phyloP scores from a whole-genome alignment of 257 asterid species.

The Solanum tarijense region DNA sequence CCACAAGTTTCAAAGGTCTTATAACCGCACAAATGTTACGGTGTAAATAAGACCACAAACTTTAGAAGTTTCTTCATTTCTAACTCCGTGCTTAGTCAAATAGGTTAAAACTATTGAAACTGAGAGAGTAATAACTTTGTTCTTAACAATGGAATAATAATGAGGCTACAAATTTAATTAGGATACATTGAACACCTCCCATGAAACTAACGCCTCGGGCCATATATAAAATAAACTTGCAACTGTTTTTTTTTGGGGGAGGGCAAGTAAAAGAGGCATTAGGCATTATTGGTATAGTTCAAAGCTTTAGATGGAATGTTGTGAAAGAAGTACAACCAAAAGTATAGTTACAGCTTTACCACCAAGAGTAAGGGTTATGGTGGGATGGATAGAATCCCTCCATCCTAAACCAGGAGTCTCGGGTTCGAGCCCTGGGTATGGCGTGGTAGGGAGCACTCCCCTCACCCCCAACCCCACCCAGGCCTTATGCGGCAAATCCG shows the following conservation, averaged over 20 bases:
- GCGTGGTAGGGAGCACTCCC: neutral
- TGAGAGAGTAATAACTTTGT: neutral
- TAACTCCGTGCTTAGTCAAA: neutral
- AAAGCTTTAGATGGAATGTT: neutral
- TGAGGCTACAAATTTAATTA: neutral
- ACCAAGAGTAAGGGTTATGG: neutral
- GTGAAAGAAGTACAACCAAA: neutral
- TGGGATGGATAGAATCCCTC: neutral
- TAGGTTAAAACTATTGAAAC: neutral
- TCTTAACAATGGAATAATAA: neutral
- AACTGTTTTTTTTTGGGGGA: neutral
- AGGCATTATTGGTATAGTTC: neutral
- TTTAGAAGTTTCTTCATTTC: neutral
- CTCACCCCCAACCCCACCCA: neutral
- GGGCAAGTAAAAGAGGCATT: neutral
- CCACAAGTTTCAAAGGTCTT: neutral
- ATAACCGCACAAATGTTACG: neutral
- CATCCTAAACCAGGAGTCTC: neutral
- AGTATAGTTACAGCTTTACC: neutral
- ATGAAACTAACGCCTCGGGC: neutral
- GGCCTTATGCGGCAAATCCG: neutral
- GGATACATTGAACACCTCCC: neutral
- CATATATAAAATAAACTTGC: neutral
- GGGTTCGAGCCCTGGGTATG: neutral
- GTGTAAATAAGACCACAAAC: neutral